Evolutionary conservation across 805 yeast species (phyloP), one percentile per base, ranked within the genome.

Genomic region (Jamesozyma jinghongensis): DNA sequence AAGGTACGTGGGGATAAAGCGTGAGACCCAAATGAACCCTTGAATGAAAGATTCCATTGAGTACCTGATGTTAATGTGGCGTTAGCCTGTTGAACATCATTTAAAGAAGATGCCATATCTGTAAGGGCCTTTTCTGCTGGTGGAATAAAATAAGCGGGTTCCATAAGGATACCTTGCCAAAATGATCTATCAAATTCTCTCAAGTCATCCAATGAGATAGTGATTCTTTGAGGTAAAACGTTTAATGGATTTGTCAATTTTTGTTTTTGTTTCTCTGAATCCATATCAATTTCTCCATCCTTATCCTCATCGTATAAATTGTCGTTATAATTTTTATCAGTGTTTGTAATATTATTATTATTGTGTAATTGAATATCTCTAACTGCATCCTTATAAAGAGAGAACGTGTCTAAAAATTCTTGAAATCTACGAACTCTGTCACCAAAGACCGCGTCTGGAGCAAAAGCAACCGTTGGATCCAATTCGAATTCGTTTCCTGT

Each of bases 1-100:
- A 92, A 77, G 3, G 95, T 78, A 54, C 97, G 74, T 17, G 98
- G 97, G 19, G 87, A 81, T 22, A 90, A 79, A 34, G 81, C 74
- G 57, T 87, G 88, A 41, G 79, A 75, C 41, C 97, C 97, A 62
- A 92, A 86, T 0, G 97, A 79, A 40, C 98, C 98, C 51, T 75
- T 77, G 64, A 90, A 86, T 0, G 88, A 82, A 13, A 92, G 62
- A 53, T 81, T 79, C 66, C 66, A 62, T 10, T 49, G 43, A 43
- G 72, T 76, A 46, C 79, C 78, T 47, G 77, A 73, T 31, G 75
- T 77, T 44, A 72, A 78, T 36, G 73, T 59, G n/a, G 73, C 72
- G 36, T 71, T 63, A 43, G 67, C 37, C 14, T 17, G 20, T 4
- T 54, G 55, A 7, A 41, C 36, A 29, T 56, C 56, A 13, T 59